Percentiles rank a stretch among this genome's conserved stretches.
phyloP scores from a whole-genome alignment of 2,329 filamentous ascomycete genomes.

The Fusarium haematococcum region DNA sequence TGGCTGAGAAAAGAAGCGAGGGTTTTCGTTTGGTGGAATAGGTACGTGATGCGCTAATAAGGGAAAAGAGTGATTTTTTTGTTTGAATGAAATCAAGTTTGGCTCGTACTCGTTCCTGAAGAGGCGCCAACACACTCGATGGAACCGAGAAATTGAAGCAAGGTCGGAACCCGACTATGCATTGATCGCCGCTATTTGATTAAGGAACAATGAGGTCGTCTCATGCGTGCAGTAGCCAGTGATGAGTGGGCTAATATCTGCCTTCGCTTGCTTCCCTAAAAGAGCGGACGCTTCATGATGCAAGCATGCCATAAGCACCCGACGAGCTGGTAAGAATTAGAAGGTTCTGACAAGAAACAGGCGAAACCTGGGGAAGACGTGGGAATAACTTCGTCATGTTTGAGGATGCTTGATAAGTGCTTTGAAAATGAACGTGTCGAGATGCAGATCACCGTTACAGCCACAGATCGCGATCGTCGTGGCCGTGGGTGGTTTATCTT shows the following conservation, averaged over 20 bases:
- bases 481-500: not conserved
- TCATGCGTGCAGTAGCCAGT: not conserved
- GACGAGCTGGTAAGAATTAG: not conserved
- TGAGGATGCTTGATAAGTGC: conserved; percentile 26
- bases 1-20: not conserved
- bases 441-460: conserved; percentile 16
- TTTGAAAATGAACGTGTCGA: conserved; percentile 6
- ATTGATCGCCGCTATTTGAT: not conserved
- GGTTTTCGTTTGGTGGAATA: not conserved
- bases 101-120: not conserved
- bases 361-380: not conserved
- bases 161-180: not conserved
- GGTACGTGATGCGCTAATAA: not conserved
- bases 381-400: not conserved
- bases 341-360: not conserved
- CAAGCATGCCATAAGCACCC: conserved; percentile 10
- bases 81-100: not conserved
- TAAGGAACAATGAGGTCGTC: not conserved
- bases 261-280: not conserved
- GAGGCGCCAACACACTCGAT: not conserved
- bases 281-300: not conserved
- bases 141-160: not conserved
- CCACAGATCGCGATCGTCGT: not conserved
- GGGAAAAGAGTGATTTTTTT: not conserved
- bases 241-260: not conserved